phyloP scores from a whole-genome alignment of 2,329 filamentous ascomycete genomes.

The Aspergillus carbonarius region DNA sequence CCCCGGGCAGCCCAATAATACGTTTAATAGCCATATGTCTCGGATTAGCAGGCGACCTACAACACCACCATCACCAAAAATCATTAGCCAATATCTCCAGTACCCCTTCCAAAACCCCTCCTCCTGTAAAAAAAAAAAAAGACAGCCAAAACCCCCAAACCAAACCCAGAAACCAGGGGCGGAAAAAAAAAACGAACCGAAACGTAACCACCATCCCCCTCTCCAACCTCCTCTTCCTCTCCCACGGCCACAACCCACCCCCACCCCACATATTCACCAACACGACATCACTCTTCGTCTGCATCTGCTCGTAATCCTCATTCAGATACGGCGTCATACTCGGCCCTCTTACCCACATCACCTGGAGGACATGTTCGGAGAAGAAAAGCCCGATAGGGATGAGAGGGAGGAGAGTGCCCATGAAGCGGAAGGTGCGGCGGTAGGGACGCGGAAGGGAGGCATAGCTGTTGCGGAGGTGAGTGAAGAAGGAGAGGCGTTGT shows the following conservation, averaged over 20 bases:
- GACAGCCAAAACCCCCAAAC: not conserved
- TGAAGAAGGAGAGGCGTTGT: slow-evolving; percentile 22
- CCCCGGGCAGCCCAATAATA: slow-evolving; percentile 76
- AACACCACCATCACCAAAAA: not conserved
- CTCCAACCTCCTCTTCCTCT: slow-evolving; percentile 55
- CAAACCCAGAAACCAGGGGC: too few species aligned
- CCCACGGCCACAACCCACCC: slow-evolving; percentile 55
- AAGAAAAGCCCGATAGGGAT: slow-evolving; percentile 42
- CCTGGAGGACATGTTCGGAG: slow-evolving; percentile 40
- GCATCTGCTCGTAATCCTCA: slow-evolving; percentile 54
- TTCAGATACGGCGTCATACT: slow-evolving; percentile 82
- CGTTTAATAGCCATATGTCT: slow-evolving; percentile 75
- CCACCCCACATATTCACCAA: slow-evolving; percentile 42
- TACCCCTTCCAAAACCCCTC: too few species aligned
- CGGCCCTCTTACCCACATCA: slow-evolving; percentile 46
- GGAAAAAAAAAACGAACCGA: slow-evolving; percentile 30
- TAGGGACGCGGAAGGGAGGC: slow-evolving; percentile 28
- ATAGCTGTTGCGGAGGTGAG: slow-evolving; percentile 29
- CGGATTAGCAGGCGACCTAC: slow-evolving; percentile 69
- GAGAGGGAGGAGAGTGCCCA: slow-evolving; percentile 33
- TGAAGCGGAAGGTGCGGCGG: slow-evolving; percentile 25
- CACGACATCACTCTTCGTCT: slow-evolving; percentile 42
- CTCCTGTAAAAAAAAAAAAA: too few species aligned
- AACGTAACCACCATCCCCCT: slow-evolving; percentile 76
- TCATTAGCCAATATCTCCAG: not conserved